These are phyloP conservation scores for Phyllosticta citriasiana DNA, from an alignment of 2,329 filamentous ascomycete genomes.

Conservation along the genomic window DNA sequence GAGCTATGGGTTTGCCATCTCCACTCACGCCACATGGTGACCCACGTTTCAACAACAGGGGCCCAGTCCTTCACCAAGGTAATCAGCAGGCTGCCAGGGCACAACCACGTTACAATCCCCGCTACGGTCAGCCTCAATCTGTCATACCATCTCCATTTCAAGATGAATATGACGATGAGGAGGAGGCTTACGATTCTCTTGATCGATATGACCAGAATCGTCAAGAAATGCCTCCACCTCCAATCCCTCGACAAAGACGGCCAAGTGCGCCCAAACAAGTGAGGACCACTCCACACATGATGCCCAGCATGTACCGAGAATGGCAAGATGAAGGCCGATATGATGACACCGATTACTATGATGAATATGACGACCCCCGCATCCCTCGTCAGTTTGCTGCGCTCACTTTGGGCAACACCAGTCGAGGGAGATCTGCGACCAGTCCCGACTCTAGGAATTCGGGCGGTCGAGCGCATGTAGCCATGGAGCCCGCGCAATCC, in stretches of 20 bases:
- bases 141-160: not conserved
- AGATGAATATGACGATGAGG: not conserved
- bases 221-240: not conserved
- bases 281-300: not conserved
- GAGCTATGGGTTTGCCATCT: conserved; percentile 11
- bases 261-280: not conserved
- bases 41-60: not conserved
- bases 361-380: not conserved
- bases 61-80: not conserved
- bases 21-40: not conserved
- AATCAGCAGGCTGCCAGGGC: not conserved
- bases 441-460: not conserved
- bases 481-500: not conserved
- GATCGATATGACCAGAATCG: not conserved
- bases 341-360: not conserved
- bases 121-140: not conserved
- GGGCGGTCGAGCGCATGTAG: not conserved
- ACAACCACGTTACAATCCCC: not conserved
- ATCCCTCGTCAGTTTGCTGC: not conserved
- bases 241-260: not conserved
- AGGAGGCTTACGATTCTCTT: not conserved
- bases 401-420: not conserved
- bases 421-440: not conserved
- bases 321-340: not conserved
- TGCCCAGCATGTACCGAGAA: not conserved